phyloP scores from a whole-genome alignment of 2,329 filamentous ascomycete species.

The Helicocarpus griseus region DNA sequence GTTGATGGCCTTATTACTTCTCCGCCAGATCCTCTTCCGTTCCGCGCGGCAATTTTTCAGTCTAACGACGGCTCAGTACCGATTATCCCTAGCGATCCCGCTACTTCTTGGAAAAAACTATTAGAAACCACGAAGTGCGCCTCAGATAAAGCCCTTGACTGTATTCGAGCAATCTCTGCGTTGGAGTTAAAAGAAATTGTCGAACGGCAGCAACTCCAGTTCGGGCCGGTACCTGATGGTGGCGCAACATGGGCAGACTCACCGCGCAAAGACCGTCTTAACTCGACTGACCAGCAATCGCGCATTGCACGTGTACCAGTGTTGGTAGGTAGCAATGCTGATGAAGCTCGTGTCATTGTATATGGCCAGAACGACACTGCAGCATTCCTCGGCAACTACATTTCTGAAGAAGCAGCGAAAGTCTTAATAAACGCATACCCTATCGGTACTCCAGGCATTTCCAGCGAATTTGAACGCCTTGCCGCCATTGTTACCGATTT shows the following conservation, averaged over 20 bases:
- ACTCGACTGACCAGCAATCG: constrained; percentile 3
- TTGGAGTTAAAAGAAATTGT: constrained; percentile 12
- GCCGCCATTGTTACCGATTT: constrained; percentile 15
- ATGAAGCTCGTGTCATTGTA: constrained; percentile 16
- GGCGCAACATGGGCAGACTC: constrained; percentile 33
- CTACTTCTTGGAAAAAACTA: constrained; percentile 10
- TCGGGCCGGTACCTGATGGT: constrained; percentile 8
- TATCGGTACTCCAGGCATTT: constrained; percentile 8
- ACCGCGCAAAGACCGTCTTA: constrained; percentile 13
- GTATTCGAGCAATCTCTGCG: constrained; percentile 13
- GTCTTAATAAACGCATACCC: constrained; percentile 9
- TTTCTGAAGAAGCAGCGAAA: constrained; percentile 4
- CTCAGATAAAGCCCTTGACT: constrained; percentile 8
- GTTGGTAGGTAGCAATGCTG: constrained; percentile 18
- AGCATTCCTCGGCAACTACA: constrained; percentile 1
- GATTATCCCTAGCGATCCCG: not conserved
- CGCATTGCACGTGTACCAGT: constrained; percentile 17
- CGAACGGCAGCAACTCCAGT: constrained; percentile 11
- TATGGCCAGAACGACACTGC: constrained; percentile 10
- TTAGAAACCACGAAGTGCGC: constrained; percentile 8
- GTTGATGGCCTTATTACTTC: constrained; percentile 16
- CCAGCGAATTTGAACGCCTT: constrained; percentile 8
- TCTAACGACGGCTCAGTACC: constrained; percentile 12
- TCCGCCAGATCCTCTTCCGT: constrained; percentile 15
- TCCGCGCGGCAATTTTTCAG: constrained; percentile 22